Percentiles rank a stretch among this genome's conserved stretches.
Evolutionary conservation across 2,329 filamentous ascomycete species (phyloP).

Genomic region (Penicillium hordei): DNA sequence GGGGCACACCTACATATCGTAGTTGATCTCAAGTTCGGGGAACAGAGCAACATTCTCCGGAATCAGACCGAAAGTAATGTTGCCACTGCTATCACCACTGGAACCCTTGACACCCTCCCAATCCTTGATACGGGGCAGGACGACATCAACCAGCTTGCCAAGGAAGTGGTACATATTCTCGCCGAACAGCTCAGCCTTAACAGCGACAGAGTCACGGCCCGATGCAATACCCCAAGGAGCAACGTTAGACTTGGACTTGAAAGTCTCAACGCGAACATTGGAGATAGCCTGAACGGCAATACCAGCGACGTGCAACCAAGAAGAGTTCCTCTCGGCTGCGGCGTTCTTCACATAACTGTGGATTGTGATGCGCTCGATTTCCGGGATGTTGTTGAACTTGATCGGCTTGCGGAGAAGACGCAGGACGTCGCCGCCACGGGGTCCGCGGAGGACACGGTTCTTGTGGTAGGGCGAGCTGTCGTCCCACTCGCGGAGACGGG

Average conservation of each 20-base stretch:
- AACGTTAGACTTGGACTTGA: constrained; percentile 68
- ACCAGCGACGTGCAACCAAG: constrained; percentile 76
- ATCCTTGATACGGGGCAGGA: constrained; percentile 94
- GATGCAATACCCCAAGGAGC: constrained; percentile 71
- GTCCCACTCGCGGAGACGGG: constrained; percentile 80
- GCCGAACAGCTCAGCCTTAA: constrained; percentile 74
- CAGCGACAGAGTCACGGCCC: constrained; percentile 66
- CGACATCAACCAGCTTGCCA: constrained; percentile 83
- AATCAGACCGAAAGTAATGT: constrained; percentile 78
- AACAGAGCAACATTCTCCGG: constrained; percentile 77
- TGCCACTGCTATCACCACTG: constrained; percentile 84
- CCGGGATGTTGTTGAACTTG: constrained; percentile 81
- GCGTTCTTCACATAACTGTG: constrained; percentile 70
- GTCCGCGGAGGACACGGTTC: constrained; percentile 80
- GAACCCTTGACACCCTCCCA: constrained; percentile 77
- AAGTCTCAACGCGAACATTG: constrained; percentile 69
- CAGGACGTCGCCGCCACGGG: constrained; percentile 69
- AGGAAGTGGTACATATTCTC: constrained; percentile 87
- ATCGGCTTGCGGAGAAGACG: constrained; percentile 56
- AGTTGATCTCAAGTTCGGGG: constrained; percentile 93
- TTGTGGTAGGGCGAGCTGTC: constrained; percentile 91
- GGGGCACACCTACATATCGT: constrained; percentile 68
- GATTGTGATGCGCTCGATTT: constrained; percentile 76
- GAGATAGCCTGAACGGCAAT: constrained; percentile 84
- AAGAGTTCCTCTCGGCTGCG: constrained; percentile 64